Evolutionary conservation across 78 protist species (phyloP).

Genomic region (Dictyostelium discoideum): DNA sequence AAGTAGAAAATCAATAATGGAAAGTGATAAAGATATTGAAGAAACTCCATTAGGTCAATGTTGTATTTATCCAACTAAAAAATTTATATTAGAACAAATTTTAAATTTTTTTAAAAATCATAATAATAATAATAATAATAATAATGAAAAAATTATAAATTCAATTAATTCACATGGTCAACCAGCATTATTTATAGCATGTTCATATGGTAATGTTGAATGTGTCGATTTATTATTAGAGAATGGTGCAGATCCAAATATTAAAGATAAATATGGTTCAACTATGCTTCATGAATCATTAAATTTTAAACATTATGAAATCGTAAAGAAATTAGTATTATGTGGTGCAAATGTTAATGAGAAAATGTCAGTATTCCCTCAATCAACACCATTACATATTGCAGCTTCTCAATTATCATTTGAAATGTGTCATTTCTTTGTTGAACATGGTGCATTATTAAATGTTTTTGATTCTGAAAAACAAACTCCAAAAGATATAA

Average conservation of each 20-base stretch:
- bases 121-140: background rate
- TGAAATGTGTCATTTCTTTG: constrained; percentile 45
- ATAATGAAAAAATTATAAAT: background rate
- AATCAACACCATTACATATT: constrained; percentile 56
- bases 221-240: constrained; percentile 9
- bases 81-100: background rate
- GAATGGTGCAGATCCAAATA: constrained; percentile 35
- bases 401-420: background rate
- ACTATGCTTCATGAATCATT: constrained; percentile 44
- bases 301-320: constrained; percentile 24
- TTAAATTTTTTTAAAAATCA: background rate
- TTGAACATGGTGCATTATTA: constrained; percentile 50
- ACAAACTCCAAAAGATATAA: constrained; percentile 18
- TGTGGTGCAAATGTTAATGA: constrained; percentile 62
- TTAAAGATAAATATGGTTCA: constrained; percentile 26
- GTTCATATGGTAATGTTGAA: constrained; percentile 24
- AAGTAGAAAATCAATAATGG: background rate
- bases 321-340: constrained; percentile 4
- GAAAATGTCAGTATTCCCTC: constrained; percentile 58
- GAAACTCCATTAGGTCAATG: constrained; percentile 41
- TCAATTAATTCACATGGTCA: constrained; percentile 47
- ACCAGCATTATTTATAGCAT: constrained; percentile 54
- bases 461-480: constrained; percentile 32
- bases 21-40: background rate
- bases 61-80: constrained; percentile 14